Conservation (phyloP, 768 basidiomycete genomes). For the Gautieria morchelliformis region DNA sequence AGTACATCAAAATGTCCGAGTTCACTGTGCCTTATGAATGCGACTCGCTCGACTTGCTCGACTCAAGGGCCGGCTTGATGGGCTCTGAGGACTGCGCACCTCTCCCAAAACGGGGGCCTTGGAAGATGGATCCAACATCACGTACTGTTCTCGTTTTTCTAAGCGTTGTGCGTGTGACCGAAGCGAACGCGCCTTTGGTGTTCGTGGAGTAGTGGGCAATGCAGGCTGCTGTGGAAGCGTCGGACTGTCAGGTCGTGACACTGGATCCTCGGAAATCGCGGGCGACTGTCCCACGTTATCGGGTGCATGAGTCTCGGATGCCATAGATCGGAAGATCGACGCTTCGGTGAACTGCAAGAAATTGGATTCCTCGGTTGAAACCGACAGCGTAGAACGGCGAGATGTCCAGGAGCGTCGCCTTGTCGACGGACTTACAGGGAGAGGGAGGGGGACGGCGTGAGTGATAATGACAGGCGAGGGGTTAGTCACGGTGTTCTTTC, state of each 20-base stretch:
- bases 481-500: no score
- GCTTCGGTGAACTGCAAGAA: not conserved
- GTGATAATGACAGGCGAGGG: not conserved
- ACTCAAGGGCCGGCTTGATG: not conserved
- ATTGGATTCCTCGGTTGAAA: not conserved
- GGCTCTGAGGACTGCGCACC: not conserved
- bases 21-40: not conserved
- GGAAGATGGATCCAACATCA: not conserved
- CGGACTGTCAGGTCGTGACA: slow-evolving; percentile 7
- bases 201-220: not conserved
- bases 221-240: not conserved
- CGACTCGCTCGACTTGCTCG: not conserved
- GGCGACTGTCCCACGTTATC: not conserved
- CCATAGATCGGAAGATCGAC: not conserved
- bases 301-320: not conserved
- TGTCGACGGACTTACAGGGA: not conserved
- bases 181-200: not conserved
- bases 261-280: not conserved
- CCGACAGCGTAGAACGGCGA: not conserved
- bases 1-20: not conserved
- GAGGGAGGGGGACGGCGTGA: not conserved
- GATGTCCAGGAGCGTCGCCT: not conserved
- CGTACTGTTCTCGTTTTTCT: not conserved
- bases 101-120: not conserved
- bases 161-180: not conserved